Percentiles rank a stretch among this genome's conserved stretches.
phyloP scores from a whole-genome alignment of 768 basidiomycete genomes.

The Lactifluus rugatus region DNA sequence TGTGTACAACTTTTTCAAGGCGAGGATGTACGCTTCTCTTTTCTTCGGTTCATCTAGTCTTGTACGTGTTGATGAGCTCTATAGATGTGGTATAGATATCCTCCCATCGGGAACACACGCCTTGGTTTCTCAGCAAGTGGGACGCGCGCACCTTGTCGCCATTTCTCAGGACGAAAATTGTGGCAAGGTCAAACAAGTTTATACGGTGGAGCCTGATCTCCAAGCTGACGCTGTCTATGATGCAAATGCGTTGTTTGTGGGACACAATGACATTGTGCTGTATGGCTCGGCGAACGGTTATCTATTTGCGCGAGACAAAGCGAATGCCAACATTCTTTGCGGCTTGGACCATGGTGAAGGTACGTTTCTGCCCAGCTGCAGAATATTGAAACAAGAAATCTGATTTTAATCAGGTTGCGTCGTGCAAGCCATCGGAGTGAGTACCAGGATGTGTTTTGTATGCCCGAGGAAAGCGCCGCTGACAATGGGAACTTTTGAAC shows the following conservation, averaged over 20 bases:
- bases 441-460: background rate
- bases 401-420: slow-evolving; percentile 9
- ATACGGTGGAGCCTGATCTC: slow-evolving; percentile 34
- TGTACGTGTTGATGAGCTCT: slow-evolving; percentile 12
- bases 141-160: slow-evolving; percentile 41
- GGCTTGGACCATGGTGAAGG: slow-evolving; percentile 54
- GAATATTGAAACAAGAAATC: background rate
- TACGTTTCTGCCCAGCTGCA: slow-evolving; percentile 24
- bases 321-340: slow-evolving; percentile 42
- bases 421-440: slow-evolving; percentile 15
- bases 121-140: slow-evolving; percentile 43
- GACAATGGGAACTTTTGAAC: background rate
- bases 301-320: slow-evolving; percentile 54
- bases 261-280: slow-evolving; percentile 42
- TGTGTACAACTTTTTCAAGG: slow-evolving; percentile 48
- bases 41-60: background rate
- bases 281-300: slow-evolving; percentile 48
- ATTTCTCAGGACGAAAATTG: slow-evolving; percentile 41
- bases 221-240: slow-evolving; percentile 24
- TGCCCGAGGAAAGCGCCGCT: background rate
- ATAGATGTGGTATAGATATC: slow-evolving; percentile 46
- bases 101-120: slow-evolving; percentile 40
- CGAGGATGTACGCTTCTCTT: slow-evolving; percentile 41
- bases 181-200: slow-evolving; percentile 45
- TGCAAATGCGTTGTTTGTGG: slow-evolving; percentile 47